These are phyloP conservation scores for Leptodontidium sp. DNA, from an alignment of 2,329 filamentous ascomycete species.

Conservation along the genomic window DNA sequence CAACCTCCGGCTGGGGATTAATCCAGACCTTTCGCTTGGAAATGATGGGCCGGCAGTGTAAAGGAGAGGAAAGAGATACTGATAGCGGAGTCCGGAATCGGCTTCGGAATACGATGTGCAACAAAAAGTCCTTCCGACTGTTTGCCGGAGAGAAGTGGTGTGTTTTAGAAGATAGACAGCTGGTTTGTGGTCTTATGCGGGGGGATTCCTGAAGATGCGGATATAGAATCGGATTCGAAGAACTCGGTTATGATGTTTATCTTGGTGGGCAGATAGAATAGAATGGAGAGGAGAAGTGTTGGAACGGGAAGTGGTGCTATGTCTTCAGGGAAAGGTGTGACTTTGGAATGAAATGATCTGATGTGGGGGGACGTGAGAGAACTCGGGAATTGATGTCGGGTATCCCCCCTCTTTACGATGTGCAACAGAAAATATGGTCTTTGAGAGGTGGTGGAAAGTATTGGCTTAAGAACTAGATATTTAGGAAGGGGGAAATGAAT, in stretches of 20 bases:
- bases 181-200: too few species aligned
- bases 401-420: conserved; percentile 27
- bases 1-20: too few species aligned
- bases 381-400: conserved; percentile 20
- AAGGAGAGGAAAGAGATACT: background rate
- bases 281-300: background rate
- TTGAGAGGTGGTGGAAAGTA: background rate
- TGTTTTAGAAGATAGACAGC: background rate
- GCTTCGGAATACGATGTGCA: background rate
- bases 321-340: background rate
- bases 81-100: background rate
- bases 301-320: background rate
- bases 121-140: background rate
- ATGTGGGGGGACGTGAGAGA: background rate
- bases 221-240: too few species aligned
- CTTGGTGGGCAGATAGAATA: background rate
- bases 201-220: background rate
- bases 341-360: background rate
- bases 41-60: background rate
- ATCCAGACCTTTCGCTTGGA: background rate
- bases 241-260: too few species aligned
- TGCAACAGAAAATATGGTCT: conserved; percentile 21
- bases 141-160: background rate
- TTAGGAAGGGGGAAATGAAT: background rate
- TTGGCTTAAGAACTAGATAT: background rate